Conservation (phyloP, 2,329 filamentous ascomycete genomes). For the Verticillium klebahnii region DNA sequence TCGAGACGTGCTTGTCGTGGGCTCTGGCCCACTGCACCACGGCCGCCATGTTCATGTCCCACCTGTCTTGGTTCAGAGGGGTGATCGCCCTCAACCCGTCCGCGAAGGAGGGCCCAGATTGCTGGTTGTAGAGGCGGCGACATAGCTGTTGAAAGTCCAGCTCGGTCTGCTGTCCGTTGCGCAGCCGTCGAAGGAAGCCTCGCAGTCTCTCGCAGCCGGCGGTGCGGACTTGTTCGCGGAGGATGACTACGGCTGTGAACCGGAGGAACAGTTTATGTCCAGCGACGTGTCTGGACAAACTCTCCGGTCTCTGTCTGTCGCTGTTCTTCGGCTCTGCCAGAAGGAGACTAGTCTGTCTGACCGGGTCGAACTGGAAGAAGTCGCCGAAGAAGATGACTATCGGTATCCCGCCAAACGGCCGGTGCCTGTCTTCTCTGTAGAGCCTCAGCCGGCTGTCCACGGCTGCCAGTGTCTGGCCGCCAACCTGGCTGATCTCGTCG, state of each 20-base stretch:
- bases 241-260: background rate
- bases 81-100: constrained; percentile 5
- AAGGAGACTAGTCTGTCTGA: background rate
- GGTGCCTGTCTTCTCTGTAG: too few relatives aligned
- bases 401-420: background rate
- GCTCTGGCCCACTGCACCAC: background rate
- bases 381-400: background rate
- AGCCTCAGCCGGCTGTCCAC: too few relatives aligned
- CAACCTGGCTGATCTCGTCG: too few relatives aligned
- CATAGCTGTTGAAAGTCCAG: background rate
- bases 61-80: constrained; percentile 8
- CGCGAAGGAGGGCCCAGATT: too few relatives aligned
- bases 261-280: background rate
- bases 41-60: constrained; percentile 11
- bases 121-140: too few relatives aligned
- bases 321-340: background rate
- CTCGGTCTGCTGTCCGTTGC: background rate
- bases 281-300: background rate
- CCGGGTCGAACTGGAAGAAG: background rate
- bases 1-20: background rate
- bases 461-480: too few relatives aligned
- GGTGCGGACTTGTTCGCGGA: background rate
- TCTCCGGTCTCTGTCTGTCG: background rate
- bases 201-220: background rate
- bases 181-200: background rate